Percentiles rank a stretch among this genome's conserved stretches.
Evolutionary conservation across 2,329 filamentous ascomycete genomes (phyloP).

Genomic region (Cercospora zeae-maydis): DNA sequence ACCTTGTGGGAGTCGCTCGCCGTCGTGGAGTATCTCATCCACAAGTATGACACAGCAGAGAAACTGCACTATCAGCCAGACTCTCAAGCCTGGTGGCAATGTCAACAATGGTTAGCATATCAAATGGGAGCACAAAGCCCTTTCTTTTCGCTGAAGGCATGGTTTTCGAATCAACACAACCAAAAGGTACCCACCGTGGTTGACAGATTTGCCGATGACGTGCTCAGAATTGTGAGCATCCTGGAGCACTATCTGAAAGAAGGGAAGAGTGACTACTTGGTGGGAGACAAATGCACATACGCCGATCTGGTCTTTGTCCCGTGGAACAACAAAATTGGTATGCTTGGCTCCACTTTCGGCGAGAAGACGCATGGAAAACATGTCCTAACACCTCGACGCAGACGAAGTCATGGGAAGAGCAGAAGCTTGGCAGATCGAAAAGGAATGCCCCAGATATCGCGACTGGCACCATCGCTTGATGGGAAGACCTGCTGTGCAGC

Average conservation of each 20-base stretch:
- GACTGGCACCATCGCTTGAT: not conserved
- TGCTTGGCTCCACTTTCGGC: not conserved
- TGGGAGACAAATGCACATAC: constrained; percentile 45
- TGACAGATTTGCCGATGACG: constrained; percentile 48
- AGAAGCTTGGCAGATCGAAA: not conserved
- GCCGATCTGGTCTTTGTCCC: constrained; percentile 36
- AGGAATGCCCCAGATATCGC: not conserved
- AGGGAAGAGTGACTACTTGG: constrained; percentile 38
- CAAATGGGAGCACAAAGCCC: constrained; percentile 37
- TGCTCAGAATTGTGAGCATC: constrained; percentile 45
- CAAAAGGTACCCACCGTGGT: constrained; percentile 39
- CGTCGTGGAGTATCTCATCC: constrained; percentile 32
- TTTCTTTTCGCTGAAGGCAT: constrained; percentile 45
- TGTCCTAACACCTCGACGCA: not conserved
- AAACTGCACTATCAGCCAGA: constrained; percentile 27
- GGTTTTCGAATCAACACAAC: constrained; percentile 45
- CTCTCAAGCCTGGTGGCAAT: constrained; percentile 22
- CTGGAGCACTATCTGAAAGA: constrained; percentile 41
- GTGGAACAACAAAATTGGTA: not conserved
- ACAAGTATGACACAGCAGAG: constrained; percentile 35
- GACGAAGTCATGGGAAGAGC: not conserved
- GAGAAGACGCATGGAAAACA: not conserved
- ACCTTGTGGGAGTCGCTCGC: constrained; percentile 44
- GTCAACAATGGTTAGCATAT: constrained; percentile 32
- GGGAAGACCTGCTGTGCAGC: not conserved